Conservation (phyloP, 441 rosid genomes). For the Gossypium lobatum region DNA sequence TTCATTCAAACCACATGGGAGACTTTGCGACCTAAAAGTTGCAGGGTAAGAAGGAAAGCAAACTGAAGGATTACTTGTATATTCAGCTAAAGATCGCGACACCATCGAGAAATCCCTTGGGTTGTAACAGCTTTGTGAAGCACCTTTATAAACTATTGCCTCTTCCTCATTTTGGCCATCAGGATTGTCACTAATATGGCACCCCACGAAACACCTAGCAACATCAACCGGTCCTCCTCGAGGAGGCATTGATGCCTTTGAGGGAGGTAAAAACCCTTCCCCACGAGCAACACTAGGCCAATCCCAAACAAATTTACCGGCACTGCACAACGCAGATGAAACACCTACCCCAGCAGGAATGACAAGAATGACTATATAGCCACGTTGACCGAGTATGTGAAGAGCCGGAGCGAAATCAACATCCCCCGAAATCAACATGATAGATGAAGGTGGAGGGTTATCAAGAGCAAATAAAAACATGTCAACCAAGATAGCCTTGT, state of each 20-base stretch:
- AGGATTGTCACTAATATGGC: conserved; percentile 34
- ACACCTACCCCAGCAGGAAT: conserved; percentile 83
- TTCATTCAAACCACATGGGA: conserved; percentile 53
- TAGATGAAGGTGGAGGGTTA: conserved; percentile 79
- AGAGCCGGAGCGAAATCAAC: conserved; percentile 96
- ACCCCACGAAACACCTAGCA: conserved; percentile 44
- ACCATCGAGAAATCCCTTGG: conserved; percentile 49
- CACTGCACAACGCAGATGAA: conserved; percentile 80
- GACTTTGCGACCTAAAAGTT: conserved; percentile 45
- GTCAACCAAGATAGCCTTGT: conserved; percentile 90
- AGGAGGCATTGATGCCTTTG: conserved; percentile 39
- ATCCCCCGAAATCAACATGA: conserved; percentile 90
- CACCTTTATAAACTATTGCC: conserved; percentile 59
- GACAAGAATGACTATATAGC: conserved; percentile 74
- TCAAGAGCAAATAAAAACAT: conserved; percentile 95
- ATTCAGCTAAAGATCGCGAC: conserved; percentile 51
- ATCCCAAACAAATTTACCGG: conserved; percentile 94
- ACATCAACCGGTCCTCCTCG: conserved; percentile 34
- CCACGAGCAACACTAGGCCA: conserved; percentile 96
- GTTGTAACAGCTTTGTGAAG: conserved; percentile 53
- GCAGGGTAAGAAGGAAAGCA: conserved; percentile 32
- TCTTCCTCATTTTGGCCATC: conserved; percentile 70
- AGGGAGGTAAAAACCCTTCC: conserved; percentile 71
- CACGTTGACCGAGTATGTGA: conserved; percentile 92
- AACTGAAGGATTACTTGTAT: conserved; percentile 28